Evolutionary conservation across 2,329 filamentous ascomycete species (phyloP).

Genomic region (Monosporascus sp.): DNA sequence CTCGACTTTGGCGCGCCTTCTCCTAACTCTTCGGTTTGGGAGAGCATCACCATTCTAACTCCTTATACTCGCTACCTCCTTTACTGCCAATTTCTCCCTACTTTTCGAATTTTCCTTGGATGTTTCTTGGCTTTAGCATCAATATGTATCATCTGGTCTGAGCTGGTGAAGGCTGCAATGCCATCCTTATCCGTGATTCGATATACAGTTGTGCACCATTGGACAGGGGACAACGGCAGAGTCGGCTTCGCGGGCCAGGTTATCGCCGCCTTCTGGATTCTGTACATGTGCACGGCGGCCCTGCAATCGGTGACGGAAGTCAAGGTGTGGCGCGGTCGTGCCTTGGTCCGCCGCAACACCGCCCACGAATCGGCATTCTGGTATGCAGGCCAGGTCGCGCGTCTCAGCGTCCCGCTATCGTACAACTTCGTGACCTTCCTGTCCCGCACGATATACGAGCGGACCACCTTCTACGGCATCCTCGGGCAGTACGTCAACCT

Average conservation of each 20-base stretch:
- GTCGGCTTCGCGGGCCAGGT: slow-evolving; percentile 84
- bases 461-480: slow-evolving; percentile 83
- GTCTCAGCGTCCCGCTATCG: slow-evolving; percentile 83
- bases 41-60: slow-evolving; percentile 58
- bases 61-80: slow-evolving; percentile 78
- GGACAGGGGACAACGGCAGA: slow-evolving; percentile 62
- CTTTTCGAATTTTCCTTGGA: slow-evolving; percentile 59
- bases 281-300: slow-evolving; percentile 93
- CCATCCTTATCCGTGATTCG: slow-evolving; percentile 68
- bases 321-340: slow-evolving; percentile 95
- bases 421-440: slow-evolving; percentile 97
- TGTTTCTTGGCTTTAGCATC: slow-evolving; percentile 68
- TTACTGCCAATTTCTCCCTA: slow-evolving; percentile 69
- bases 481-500: slow-evolving; percentile 78
- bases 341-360: slow-evolving; percentile 83
- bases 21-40: slow-evolving; percentile 48
- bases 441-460: slow-evolving; percentile 62
- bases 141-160: slow-evolving; percentile 83
- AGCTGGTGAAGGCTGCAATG: slow-evolving; percentile 78
- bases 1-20: slow-evolving; percentile 66
- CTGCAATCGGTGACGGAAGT: slow-evolving; percentile 85
- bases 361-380: slow-evolving; percentile 91
- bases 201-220: slow-evolving; percentile 68
- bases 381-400: slow-evolving; percentile 90
- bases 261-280: slow-evolving; percentile 79